Evolutionary conservation across 257 asterid species (phyloP), one percentile per base, ranked within the genome.

Genomic region (Ocimum tenuiflorum): DNA sequence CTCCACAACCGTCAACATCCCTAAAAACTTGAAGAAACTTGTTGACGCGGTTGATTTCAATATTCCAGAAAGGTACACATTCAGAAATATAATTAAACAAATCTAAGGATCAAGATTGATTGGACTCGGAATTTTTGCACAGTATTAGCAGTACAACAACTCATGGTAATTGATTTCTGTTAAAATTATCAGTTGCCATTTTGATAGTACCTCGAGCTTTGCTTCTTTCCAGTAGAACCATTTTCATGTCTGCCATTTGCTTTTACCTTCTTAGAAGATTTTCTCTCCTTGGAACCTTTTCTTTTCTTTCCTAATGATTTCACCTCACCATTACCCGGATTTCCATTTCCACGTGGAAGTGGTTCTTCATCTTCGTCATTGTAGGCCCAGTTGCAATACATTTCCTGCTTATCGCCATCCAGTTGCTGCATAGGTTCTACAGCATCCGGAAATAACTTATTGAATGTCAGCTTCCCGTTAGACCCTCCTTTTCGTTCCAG

Each of bases 401-500:
- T 80, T 50, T 83, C 95, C 73, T 74, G 88, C 29, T 67, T 80
- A 49, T 73, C 80, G 2, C 65, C 77, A 45, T 42, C 63, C 23
- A 66, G 75, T 47, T 68, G 90, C 22, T 72, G 77, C 75, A 79
- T 14, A 46, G 84, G 83, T 66, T 77, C 86, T 60, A 76, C 90
- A 14, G 81, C 82, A 51, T 78, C 90, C 0, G 88, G 88, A 62
- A 89, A 85, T 78, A 86, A 73, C 68, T 72, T 79, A 50, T 69
- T 41, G 50, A 83, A 69, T 7, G 81, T 76, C 58, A 70, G 67
- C 22, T 78, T 87, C 59, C 91, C 86, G 29, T 62, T 73, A 7
- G 84, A 68, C 43, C 95, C 97, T 33, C 97, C 96, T 75, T 90
- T 94, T 46, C 99, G 87, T 63, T 90, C 96, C 75, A 94, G 36